Percentiles rank a stretch among this genome's conserved stretches.
Conservation (phyloP, 306 rosid species). For the Mucuna pruriens region DNA sequence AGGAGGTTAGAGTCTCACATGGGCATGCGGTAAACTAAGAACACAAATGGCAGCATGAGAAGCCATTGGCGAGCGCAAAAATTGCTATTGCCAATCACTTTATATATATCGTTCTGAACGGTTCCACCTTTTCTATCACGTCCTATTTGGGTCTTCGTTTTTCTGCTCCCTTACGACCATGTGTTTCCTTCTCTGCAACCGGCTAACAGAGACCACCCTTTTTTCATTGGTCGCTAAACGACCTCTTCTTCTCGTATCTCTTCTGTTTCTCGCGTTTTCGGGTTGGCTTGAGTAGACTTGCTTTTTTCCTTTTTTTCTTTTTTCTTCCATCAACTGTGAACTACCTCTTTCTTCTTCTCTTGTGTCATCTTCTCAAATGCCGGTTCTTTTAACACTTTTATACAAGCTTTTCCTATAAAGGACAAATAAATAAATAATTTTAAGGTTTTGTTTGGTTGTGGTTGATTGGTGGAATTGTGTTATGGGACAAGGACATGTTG, state of each 20-base stretch:
- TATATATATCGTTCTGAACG: constrained; percentile 45
- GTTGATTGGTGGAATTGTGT: constrained; percentile 31
- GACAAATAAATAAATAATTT: neutral
- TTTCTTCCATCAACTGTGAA: constrained; percentile 48
- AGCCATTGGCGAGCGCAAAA: constrained; percentile 63
- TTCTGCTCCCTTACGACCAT: constrained; percentile 36
- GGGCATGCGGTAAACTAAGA: constrained; percentile 25
- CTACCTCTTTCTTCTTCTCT: constrained; percentile 36
- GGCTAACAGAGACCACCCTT: constrained; percentile 3
- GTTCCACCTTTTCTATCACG: constrained; percentile 35
- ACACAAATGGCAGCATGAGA: constrained; percentile 36
- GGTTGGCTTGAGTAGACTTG: neutral
- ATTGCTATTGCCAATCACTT: constrained; percentile 52
- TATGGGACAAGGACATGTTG: constrained; percentile 48
- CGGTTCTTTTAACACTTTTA: constrained; percentile 24
- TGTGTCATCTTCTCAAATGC: constrained; percentile 32
- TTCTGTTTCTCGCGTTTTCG: constrained; percentile 14
- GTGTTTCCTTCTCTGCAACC: constrained; percentile 32
- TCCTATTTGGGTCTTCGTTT: constrained; percentile 30
- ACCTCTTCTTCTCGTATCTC: constrained; percentile 24
- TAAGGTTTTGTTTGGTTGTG: constrained; percentile 12
- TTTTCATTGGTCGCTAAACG: constrained; percentile 20
- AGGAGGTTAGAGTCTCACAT: neutral
- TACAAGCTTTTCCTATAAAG: constrained; percentile 14
- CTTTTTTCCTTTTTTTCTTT: neutral